phyloP scores from a whole-genome alignment of 345 rosid species.

The Balakata baccata region DNA sequence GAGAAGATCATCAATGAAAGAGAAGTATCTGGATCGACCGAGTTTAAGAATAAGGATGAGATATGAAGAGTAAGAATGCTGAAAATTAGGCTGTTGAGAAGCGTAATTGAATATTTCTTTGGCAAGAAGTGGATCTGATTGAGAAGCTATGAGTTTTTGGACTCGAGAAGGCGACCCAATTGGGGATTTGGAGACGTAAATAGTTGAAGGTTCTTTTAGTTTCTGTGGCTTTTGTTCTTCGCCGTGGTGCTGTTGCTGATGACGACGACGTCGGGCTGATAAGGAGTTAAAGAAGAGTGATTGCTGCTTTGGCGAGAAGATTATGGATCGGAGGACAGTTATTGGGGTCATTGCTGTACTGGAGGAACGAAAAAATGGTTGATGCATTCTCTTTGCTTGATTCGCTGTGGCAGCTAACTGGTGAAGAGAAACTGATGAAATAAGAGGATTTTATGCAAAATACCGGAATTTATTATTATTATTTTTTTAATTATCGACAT shows the following conservation, averaged over 20 bases:
- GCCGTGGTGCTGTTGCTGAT: not conserved
- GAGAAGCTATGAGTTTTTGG: conserved; percentile 77
- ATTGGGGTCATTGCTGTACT: conserved; percentile 11
- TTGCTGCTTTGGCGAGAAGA: conserved; percentile 12
- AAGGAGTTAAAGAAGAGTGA: conserved; percentile 22
- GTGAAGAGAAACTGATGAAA: not conserved
- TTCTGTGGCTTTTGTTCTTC: not conserved
- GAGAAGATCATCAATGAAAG: conserved; percentile 60
- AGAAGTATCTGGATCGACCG: conserved; percentile 62
- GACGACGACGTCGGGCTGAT: conserved; percentile 10
- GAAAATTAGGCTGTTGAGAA: conserved; percentile 55
- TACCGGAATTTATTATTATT: no score
- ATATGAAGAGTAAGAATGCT: conserved; percentile 55
- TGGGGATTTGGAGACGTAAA: conserved; percentile 28
- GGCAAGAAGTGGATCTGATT: conserved; percentile 82
- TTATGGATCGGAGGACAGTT: conserved; percentile 14
- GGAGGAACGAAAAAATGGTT: conserved; percentile 24
- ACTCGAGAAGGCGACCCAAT: conserved; percentile 74
- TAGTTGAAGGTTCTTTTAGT: conserved; percentile 7
- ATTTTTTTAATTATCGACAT: no score
- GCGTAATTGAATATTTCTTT: conserved; percentile 87
- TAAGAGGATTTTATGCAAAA: no score
- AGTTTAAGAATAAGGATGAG: conserved; percentile 72
- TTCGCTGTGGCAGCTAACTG: not conserved
- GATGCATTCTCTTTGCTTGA: conserved; percentile 24